These are phyloP conservation scores for Suillus luteus DNA, from an alignment of 768 basidiomycete species.

Conservation along the genomic window DNA sequence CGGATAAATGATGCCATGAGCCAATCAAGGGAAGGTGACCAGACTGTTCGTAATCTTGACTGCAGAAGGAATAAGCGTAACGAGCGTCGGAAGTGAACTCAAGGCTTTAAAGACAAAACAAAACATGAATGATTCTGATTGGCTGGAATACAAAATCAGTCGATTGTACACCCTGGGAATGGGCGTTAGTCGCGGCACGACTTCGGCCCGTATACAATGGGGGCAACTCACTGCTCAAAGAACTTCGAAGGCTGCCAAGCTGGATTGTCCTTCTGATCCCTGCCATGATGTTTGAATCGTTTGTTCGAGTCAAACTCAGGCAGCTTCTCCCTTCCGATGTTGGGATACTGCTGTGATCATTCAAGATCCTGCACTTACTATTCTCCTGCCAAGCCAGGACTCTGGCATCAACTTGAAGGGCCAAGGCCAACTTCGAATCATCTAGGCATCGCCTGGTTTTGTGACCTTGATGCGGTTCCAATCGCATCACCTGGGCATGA, in stretches of 20 bases:
- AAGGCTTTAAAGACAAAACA: background rate
- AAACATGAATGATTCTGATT: background rate
- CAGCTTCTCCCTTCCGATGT: no score
- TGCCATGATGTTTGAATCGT: no score
- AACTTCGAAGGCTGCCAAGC: no score
- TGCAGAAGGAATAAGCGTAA: background rate
- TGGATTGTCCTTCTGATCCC: no score
- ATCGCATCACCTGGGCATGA: background rate
- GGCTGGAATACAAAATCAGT: background rate
- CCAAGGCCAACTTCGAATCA: background rate
- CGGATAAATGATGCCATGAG: slow-evolving; percentile 38
- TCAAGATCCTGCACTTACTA: no score
- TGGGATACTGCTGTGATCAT: no score
- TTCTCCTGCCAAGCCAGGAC: background rate
- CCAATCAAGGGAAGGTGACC: background rate
- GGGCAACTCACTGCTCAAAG: no score
- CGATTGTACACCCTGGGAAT: slow-evolving; percentile 2
- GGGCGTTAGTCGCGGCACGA: background rate
- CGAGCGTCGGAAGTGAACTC: background rate
- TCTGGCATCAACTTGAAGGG: no score
- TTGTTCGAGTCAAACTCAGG: no score
- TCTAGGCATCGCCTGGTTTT: background rate
- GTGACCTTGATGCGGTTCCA: background rate
- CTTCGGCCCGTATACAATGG: no score
- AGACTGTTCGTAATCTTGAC: background rate